These are phyloP conservation scores for Colletotrichum sp. DNA, from an alignment of 2,329 filamentous ascomycete genomes.

Conservation along the genomic window DNA sequence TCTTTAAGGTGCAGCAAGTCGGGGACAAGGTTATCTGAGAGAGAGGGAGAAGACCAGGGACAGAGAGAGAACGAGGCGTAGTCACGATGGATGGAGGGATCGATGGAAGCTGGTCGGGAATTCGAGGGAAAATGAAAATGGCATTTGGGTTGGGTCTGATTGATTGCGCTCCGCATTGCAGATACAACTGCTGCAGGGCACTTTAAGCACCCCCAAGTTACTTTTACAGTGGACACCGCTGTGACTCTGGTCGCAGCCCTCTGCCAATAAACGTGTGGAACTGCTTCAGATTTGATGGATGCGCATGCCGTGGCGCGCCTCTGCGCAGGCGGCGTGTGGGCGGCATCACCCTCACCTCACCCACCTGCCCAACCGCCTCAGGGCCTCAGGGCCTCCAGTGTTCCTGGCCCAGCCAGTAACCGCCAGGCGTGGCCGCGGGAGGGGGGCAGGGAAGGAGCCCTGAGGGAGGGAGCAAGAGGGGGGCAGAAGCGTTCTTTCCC, in stretches of 20 bases:
- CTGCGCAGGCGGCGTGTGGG: not conserved
- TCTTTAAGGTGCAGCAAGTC: not conserved
- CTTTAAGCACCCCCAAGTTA: not conserved
- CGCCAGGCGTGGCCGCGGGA: not conserved
- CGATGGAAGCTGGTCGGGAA: not conserved
- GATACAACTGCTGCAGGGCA: not conserved
- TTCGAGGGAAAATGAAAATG: not conserved
- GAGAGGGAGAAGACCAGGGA: not conserved
- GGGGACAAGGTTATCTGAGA: not conserved
- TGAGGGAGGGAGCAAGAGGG: not conserved
- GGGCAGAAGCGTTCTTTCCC: not conserved
- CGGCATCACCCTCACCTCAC: not conserved
- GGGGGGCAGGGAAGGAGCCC: not conserved
- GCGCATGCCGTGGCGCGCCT: not conserved
- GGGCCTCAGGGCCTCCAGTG: not conserved
- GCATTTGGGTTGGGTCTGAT: not conserved
- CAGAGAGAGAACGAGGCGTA: slow-evolving; percentile 4
- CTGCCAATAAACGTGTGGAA: not conserved
- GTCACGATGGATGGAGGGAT: slow-evolving; percentile 12
- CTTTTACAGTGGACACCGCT: not conserved
- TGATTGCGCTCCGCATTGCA: not conserved
- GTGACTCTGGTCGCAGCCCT: not conserved
- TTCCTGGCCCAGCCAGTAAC: not conserved
- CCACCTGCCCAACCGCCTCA: not conserved
- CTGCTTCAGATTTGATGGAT: not conserved